These are phyloP conservation scores for Tetrahymena malaccensis DNA, from an alignment of 73 alveolate species.

Conservation along the genomic window DNA sequence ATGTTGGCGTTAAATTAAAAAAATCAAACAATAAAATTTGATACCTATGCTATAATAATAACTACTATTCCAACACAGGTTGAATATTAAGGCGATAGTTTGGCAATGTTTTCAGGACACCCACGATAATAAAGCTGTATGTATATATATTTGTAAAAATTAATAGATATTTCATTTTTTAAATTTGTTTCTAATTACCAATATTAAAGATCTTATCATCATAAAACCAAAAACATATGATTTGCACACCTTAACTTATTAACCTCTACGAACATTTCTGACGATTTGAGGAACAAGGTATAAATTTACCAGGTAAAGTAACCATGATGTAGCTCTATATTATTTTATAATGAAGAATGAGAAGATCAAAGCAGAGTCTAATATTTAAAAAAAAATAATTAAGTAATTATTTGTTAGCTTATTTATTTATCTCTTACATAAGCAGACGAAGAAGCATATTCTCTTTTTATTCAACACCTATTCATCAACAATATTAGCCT, in stretches of 20 bases:
- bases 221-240: conserved; percentile 25
- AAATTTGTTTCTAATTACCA: not conserved
- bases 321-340: not conserved
- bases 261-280: conserved; percentile 11
- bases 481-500: conserved; percentile 5
- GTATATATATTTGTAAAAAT: not conserved
- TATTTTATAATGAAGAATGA: not conserved
- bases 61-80: not conserved
- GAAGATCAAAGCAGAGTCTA: not conserved
- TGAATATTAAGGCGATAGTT: not conserved
- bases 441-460: not conserved
- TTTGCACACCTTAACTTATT: conserved; percentile 23
- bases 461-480: not conserved
- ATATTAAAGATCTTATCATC: conserved; percentile 13
- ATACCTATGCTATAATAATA: not conserved
- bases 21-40: not conserved
- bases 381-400: not conserved
- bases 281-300: conserved; percentile 19
- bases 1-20: not conserved
- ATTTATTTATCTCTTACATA: not conserved
- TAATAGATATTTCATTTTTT: not conserved
- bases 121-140: conserved; percentile 28
- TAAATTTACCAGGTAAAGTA: not conserved
- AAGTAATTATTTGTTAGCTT: too few relatives aligned
- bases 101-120: conserved; percentile 5